Conservation (phyloP, 139 green algal genomes). For the Micromonas pusilla region DNA sequence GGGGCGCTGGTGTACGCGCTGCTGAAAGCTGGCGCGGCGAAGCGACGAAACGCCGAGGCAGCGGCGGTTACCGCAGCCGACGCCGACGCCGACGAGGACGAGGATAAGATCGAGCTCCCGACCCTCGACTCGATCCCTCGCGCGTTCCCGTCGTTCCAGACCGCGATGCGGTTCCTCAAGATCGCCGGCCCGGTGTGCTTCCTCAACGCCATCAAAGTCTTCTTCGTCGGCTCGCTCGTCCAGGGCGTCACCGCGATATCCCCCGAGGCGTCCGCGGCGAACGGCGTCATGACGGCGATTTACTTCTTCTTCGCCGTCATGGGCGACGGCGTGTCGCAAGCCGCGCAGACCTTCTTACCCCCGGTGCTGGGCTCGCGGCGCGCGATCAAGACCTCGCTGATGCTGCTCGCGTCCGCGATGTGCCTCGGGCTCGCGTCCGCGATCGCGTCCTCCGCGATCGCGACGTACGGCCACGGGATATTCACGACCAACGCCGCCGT, state of each 20-base stretch:
- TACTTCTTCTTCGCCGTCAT: slow-evolving; percentile 42
- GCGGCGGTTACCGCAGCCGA: not conserved
- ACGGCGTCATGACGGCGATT: slow-evolving; percentile 22
- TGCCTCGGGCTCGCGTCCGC: not conserved
- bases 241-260: slow-evolving; percentile 10
- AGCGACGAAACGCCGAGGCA: not conserved
- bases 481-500: slow-evolving; percentile 35
- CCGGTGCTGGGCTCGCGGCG: slow-evolving; percentile 20
- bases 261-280: slow-evolving; percentile 22
- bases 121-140: not conserved
- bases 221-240: slow-evolving; percentile 7
- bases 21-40: not conserved
- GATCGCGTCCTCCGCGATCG: not conserved
- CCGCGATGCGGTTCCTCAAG: not conserved
- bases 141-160: not conserved
- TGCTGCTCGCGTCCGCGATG: not conserved
- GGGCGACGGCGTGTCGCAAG: slow-evolving; percentile 39
- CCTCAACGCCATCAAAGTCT: not conserved
- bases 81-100: not conserved
- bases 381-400: slow-evolving; percentile 13
- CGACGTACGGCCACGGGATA: not conserved
- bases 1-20: not conserved
- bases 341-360: slow-evolving; percentile 38
- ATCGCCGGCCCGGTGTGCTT: slow-evolving; percentile 10
- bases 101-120: not conserved